phyloP scores from a whole-genome alignment of 164 flowering plant genomes.

The Macadamia tetraphylla region DNA sequence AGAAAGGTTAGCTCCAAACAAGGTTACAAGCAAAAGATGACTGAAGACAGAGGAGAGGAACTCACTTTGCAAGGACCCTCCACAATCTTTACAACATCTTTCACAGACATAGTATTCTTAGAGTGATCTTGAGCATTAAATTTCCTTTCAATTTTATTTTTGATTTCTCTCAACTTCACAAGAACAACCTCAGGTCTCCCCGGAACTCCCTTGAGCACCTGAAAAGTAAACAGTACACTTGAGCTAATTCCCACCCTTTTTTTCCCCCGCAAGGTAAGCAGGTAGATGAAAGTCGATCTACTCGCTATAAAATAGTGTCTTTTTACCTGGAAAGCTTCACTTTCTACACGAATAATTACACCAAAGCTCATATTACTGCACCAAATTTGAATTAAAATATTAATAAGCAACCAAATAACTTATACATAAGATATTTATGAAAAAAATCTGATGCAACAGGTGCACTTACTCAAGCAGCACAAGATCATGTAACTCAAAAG shows the following conservation, averaged over 20 bases:
- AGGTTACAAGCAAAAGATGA: too few species aligned
- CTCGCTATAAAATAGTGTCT: neutral
- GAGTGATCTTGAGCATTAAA: conserved; percentile 58
- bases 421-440: neutral
- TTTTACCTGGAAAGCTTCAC: conserved; percentile 93
- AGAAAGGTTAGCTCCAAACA: too few species aligned
- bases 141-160: conserved; percentile 71
- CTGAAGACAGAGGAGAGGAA: neutral
- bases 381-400: conserved; percentile 1
- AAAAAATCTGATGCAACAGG: neutral
- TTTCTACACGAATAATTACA: conserved; percentile 91
- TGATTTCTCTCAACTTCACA: conserved; percentile 85
- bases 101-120: conserved; percentile 58
- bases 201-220: conserved; percentile 93
- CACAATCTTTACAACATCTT: conserved; percentile 80
- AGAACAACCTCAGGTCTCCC: conserved; percentile 85
- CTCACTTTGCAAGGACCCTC: conserved; percentile 89
- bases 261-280: too few species aligned
- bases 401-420: conserved; percentile 8
- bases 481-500: conserved; percentile 96
- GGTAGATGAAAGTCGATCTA: neutral
- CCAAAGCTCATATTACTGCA: conserved; percentile 86
- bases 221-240: conserved; percentile 1
- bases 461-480: conserved; percentile 78
- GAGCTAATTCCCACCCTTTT: too few species aligned